phyloP scores from a whole-genome alignment of 2,329 filamentous ascomycete genomes.

The Aspergillus transmontanensis region DNA sequence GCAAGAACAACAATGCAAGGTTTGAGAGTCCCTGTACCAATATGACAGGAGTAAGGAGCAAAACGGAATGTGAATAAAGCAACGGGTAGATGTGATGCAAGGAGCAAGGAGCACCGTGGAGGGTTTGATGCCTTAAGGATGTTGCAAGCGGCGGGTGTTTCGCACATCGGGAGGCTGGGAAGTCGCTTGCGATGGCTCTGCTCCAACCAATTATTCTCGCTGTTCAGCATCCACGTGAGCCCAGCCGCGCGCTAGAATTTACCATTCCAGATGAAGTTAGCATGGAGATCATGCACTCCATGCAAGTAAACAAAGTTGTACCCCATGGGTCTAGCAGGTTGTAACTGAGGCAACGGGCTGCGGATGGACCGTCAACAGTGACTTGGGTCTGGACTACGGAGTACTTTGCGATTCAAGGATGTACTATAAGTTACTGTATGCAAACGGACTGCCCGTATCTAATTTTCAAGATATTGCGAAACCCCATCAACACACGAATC shows the following conservation, averaged over 20 bases:
- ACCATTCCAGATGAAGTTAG: constrained; percentile 19
- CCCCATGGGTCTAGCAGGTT: constrained; percentile 14
- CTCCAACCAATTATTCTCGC: constrained; percentile 23
- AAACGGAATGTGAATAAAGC: constrained; percentile 8
- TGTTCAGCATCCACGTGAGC: constrained; percentile 27
- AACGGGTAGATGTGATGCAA: constrained; percentile 14
- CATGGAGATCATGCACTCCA: constrained; percentile 8
- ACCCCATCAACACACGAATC: too few relatives aligned
- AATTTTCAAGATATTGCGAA: neutral
- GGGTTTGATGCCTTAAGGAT: constrained; percentile 31
- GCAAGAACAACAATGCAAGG: constrained; percentile 1
- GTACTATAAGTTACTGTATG: neutral
- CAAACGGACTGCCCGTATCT: neutral
- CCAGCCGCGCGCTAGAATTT: constrained; percentile 27
- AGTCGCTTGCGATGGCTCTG: constrained; percentile 20
- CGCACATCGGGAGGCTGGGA: constrained; percentile 28
- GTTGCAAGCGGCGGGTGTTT: constrained; percentile 22
- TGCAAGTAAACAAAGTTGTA: constrained; percentile 25
- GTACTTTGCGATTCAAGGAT: neutral
- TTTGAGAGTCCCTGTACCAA: constrained; percentile 11
- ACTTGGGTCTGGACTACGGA: neutral
- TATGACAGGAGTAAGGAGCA: constrained; percentile 18
- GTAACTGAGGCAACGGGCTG: constrained; percentile 26
- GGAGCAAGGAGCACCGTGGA: constrained; percentile 21
- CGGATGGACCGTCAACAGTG: neutral